Percentiles rank a stretch among this genome's conserved stretches.
These are phyloP conservation scores for Trypanosoma avium DNA, from an alignment of 208 protist species.

Conservation along the genomic window DNA sequence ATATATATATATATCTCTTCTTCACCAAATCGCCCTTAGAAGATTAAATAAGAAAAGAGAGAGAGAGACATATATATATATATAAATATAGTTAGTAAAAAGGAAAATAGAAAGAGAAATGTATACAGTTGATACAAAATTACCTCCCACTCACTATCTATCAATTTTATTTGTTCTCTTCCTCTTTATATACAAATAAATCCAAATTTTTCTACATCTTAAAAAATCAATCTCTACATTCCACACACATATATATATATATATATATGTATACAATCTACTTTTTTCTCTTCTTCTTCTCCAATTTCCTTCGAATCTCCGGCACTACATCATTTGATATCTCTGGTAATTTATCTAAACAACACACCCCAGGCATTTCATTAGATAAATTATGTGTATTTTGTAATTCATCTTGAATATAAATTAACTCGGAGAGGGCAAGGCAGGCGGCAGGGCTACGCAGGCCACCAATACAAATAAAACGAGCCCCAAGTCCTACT, in stretches of 20 bases:
- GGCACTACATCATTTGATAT: slow-evolving; percentile 42
- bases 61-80: too few relatives aligned
- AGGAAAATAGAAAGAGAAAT: slow-evolving; percentile 9
- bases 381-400: slow-evolving; percentile 6
- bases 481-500: slow-evolving; percentile 32
- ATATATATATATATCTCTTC: too few relatives aligned
- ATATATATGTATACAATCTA: not conserved
- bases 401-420: slow-evolving; percentile 25
- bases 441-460: slow-evolving; percentile 22
- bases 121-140: not conserved
- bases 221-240: too few relatives aligned
- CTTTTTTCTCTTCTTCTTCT: slow-evolving; percentile 73
- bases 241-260: too few relatives aligned
- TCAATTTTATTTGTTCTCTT: not conserved
- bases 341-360: slow-evolving; percentile 24
- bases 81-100: too few relatives aligned
- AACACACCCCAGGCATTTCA: slow-evolving; percentile 13
- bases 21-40: too few relatives aligned
- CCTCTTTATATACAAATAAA: too few relatives aligned
- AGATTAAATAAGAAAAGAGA: too few relatives aligned
- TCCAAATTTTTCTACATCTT: too few relatives aligned
- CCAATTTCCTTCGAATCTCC: slow-evolving; percentile 64
- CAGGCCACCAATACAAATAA: slow-evolving; percentile 30
- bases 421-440: slow-evolving; percentile 29
- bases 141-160: not conserved